Conservation (phyloP, 2,329 filamentous ascomycete genomes). For the Dothiorella sarmentorum region DNA sequence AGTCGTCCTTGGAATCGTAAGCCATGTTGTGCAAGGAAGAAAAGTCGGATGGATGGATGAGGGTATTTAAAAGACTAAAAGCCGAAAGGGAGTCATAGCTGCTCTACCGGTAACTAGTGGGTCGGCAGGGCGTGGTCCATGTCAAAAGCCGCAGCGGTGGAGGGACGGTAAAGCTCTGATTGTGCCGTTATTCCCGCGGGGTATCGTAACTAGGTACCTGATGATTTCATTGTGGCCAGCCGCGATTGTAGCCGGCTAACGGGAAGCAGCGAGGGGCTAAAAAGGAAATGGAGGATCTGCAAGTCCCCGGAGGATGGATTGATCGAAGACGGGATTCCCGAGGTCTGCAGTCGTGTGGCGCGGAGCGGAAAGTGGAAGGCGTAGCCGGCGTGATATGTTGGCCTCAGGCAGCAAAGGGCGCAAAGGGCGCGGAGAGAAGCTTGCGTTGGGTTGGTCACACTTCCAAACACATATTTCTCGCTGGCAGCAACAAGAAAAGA, state of each 20-base stretch:
- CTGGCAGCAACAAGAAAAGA: neutral
- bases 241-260: neutral
- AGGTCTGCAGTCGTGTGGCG: too few relatives aligned
- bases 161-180: neutral
- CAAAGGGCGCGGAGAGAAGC: neutral
- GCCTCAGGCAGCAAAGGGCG: neutral
- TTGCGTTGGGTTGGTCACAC: neutral
- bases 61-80: neutral
- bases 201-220: too few relatives aligned
- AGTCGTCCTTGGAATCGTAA: neutral
- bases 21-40: neutral
- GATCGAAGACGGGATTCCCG: too few relatives aligned
- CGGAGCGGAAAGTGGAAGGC: neutral
- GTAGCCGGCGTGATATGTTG: neutral
- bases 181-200: slow-evolving; percentile 2
- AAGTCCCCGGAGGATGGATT: too few relatives aligned
- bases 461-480: too few relatives aligned
- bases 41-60: too few relatives aligned
- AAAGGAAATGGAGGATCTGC: too few relatives aligned
- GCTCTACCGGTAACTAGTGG: neutral
- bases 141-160: slow-evolving; percentile 1
- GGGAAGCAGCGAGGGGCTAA: neutral
- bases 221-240: neutral
- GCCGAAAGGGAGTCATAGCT: slow-evolving; percentile 2
- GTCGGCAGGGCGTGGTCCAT: neutral